Evolutionary conservation across 495 filamentous ascomycete genomes (phyloP), one percentile per base, ranked within the genome.

Genomic region (Neurospora sp.): DNA sequence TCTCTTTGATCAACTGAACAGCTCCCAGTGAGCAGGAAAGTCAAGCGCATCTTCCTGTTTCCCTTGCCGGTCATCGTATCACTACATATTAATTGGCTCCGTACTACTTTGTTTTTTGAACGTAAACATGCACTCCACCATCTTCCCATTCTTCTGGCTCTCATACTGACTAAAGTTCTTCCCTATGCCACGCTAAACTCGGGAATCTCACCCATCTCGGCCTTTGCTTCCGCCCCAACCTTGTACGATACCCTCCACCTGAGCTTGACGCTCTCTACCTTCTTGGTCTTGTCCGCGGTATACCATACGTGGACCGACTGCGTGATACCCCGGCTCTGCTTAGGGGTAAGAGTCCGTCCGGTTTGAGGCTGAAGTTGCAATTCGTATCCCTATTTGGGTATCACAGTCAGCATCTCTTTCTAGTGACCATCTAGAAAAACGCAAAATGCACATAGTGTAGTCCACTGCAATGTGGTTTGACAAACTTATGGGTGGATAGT

Each of bases 181-280:
- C 6, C 54, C 39, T 72, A 81, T 76, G 91, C 87, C 81, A 98
- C 88, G 4, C 92, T 92, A 79, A 99, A 88, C 72, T 91, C 86
- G n/a, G 90, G 87, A 72, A 98, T 91, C 86, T 97, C 94, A 20
- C 95, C 96, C 82, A 93, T 93, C 83, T 98, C 94, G 72, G 86
- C 89, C 77, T 86, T 80, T 54, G 76, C 73, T 77, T 90, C 87
- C 10, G 79, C 84, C 2, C 88, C 92, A 4, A 96, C 78, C 78
- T 87, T 89, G 82, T 98, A 98, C 18, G 89, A 87, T 11, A 91
- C 91, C 78, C 92, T 92, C 92, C 94, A 99, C 75, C 96, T 84
- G 81, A 99, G 88, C 83, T 94, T 96, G 74, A 97, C 90, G 70
- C 83, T 85, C 69, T 89, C 89, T 4, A 93, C 94, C 77, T 92